These are phyloP conservation scores for Nitzschia sp. DNA, from an alignment of 108 stramenopile genomes.

Conservation along the genomic window DNA sequence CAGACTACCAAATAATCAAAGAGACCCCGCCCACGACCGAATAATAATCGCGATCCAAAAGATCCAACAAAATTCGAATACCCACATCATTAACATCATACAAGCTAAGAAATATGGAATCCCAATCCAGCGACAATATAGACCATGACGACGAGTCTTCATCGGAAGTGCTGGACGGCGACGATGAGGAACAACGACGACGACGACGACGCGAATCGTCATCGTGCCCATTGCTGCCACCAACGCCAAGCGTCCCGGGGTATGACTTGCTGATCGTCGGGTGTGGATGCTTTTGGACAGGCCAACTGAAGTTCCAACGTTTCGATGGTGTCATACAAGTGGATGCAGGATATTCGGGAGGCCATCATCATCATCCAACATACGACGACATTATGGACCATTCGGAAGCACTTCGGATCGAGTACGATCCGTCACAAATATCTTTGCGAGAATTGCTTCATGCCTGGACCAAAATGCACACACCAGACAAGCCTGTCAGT, in stretches of 20 bases:
- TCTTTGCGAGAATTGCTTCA: slow-evolving; percentile 46
- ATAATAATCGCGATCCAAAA: no score
- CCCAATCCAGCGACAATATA: no score
- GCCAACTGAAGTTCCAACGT: slow-evolving; percentile 46
- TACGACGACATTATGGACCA: slow-evolving; percentile 51
- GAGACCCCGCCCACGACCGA: no score
- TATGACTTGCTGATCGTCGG: slow-evolving; percentile 46
- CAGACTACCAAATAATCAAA: no score
- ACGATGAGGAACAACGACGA: no score
- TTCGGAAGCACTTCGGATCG: slow-evolving; percentile 49
- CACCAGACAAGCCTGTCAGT: slow-evolving; percentile 34
- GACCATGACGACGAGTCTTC: no score
- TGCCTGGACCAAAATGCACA: slow-evolving; percentile 43
- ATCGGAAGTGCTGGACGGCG: no score
- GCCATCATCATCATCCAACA: slow-evolving; percentile 40
- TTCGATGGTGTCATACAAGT: slow-evolving; percentile 49
- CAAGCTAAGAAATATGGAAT: no score
- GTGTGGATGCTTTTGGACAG: slow-evolving; percentile 63
- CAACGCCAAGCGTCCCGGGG: neutral
- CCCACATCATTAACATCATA: no score
- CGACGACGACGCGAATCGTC: no score
- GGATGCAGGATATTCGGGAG: slow-evolving; percentile 58
- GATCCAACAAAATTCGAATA: no score
- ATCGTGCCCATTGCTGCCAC: no score
- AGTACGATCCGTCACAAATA: slow-evolving; percentile 47